Evolutionary conservation across 2,329 filamentous ascomycete genomes (phyloP), one percentile per base, ranked within the genome.

Genomic region (Hypoxylon rubiginosum): DNA sequence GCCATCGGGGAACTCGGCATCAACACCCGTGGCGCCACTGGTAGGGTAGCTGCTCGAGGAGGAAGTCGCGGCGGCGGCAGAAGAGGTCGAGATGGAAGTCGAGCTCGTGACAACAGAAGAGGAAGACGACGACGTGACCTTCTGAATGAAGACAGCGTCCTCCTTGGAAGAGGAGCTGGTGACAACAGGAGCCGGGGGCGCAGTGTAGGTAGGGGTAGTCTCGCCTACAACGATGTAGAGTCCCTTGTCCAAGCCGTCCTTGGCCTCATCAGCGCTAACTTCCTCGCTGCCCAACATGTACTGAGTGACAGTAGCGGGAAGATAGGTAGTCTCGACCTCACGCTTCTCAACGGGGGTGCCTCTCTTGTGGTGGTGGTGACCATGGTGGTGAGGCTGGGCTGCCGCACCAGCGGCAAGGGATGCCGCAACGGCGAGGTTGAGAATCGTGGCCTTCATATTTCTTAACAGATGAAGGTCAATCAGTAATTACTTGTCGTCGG

Each of bases 1-100:
- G 64, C 92, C 92, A 78, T 91, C 90, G 11, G 91, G 92, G 84
- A 98, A 98, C 7, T 89, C 82, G 15, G 82, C 80, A 70, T 89
- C 83, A 58, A 95, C 71, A 54, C 92, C 92, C 24, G 75, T 82
- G 54, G 77, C 76, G 52, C 69, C 64, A 53, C 45, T 63, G 46
- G 62, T 70, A 50, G 67, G 66, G 71, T 58, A 65, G 60, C 64
- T 61, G 69, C 65, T 69, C 67, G 77, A 10, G 21, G 46, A 24
- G 3, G 46, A 67, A 50, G 73, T 68, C 4, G 75, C 64, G 28
- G 74, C 54, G 53, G 75, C 67, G 46, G 79, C 68, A n/a, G 77
- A 74, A 26, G 79, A 74, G 19, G 79, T 72, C 4, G 79, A 34
- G 11, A 58, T 68, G 4, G 41, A 74, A 32, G 78, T 75, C 69